Evolutionary conservation across 495 filamentous ascomycete genomes (phyloP).

Genomic region (Polyplosphaeria fusca): DNA sequence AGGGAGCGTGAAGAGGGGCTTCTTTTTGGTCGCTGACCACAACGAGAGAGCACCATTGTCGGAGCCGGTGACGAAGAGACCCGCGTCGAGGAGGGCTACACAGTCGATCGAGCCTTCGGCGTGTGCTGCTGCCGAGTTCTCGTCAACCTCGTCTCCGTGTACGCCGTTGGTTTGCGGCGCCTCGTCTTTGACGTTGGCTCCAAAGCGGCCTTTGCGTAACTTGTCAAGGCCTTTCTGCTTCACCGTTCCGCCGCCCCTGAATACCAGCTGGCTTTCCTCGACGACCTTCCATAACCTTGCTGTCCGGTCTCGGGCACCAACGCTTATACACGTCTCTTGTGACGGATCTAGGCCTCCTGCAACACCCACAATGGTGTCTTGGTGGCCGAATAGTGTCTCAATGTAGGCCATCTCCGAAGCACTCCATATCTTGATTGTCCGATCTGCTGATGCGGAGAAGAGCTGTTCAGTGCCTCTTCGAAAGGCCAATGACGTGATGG

Average conservation of each 20-base stretch:
- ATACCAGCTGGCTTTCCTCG: slow-evolving; percentile 92
- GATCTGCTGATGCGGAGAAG: slow-evolving; percentile 81
- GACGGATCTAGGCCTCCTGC: slow-evolving; percentile 60
- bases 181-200: slow-evolving; percentile 14
- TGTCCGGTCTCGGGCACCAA: slow-evolving; percentile 85
- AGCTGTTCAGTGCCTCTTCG: slow-evolving; percentile 83
- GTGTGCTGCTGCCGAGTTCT: slow-evolving; percentile 46
- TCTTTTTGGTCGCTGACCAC: slow-evolving; percentile 94
- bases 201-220: slow-evolving; percentile 23
- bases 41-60: slow-evolving; percentile 82
- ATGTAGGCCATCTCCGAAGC: slow-evolving; percentile 82
- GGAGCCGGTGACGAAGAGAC: slow-evolving; percentile 86
- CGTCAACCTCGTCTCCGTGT: slow-evolving; percentile 13
- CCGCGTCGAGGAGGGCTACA: slow-evolving; percentile 82
- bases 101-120: slow-evolving; percentile 87
- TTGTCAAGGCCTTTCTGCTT: slow-evolving; percentile 51
- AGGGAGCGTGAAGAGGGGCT: slow-evolving; percentile 75
- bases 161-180: neutral
- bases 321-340: slow-evolving; percentile 83
- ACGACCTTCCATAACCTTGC: slow-evolving; percentile 96
- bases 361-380: slow-evolving; percentile 81
- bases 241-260: slow-evolving; percentile 71
- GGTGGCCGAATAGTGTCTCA: slow-evolving; percentile 93
- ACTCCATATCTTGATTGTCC: slow-evolving; percentile 86
- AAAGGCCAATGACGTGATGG: slow-evolving; percentile 80